Evolutionary conservation across 1,284 basidiomycete species (phyloP).

Genomic region (Melanopsichium pennsylvanicum): DNA sequence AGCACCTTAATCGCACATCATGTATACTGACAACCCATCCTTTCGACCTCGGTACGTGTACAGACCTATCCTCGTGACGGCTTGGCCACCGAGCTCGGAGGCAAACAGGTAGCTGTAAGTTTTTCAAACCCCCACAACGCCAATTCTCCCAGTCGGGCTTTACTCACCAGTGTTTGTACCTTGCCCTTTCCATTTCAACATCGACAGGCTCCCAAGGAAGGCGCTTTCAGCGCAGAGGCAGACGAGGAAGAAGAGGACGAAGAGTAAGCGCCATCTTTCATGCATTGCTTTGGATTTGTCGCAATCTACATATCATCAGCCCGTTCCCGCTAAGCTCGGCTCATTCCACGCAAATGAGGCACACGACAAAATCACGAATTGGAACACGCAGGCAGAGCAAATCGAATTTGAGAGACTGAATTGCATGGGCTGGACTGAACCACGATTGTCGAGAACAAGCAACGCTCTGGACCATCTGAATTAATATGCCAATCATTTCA

Average conservation of each 20-base stretch:
- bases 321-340: too few relatives aligned
- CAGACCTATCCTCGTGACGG: slow-evolving; percentile 63
- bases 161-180: neutral
- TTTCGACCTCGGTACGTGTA: neutral
- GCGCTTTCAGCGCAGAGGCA: slow-evolving; percentile 39
- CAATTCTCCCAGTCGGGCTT: neutral
- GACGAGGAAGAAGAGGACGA: slow-evolving; percentile 52
- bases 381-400: too few relatives aligned
- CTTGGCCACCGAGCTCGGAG: slow-evolving; percentile 59
- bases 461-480: slow-evolving; percentile 16
- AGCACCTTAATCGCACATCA: too few relatives aligned
- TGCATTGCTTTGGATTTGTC: too few relatives aligned
- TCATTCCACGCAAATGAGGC: too few relatives aligned
- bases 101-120: slow-evolving; percentile 44
- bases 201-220: slow-evolving; percentile 45
- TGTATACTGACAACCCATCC: neutral
- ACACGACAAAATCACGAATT: too few relatives aligned
- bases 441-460: neutral
- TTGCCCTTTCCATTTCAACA: neutral
- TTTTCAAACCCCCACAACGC: neutral
- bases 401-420: too few relatives aligned
- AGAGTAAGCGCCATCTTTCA: neutral
- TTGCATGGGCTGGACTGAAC: too few relatives aligned
- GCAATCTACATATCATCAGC: too few relatives aligned
- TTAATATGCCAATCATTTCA: slow-evolving; percentile 17